Base-by-base conservation (phyloP, 805 yeast genomes). In the Hanseniaspora valbyensis region DNA sequence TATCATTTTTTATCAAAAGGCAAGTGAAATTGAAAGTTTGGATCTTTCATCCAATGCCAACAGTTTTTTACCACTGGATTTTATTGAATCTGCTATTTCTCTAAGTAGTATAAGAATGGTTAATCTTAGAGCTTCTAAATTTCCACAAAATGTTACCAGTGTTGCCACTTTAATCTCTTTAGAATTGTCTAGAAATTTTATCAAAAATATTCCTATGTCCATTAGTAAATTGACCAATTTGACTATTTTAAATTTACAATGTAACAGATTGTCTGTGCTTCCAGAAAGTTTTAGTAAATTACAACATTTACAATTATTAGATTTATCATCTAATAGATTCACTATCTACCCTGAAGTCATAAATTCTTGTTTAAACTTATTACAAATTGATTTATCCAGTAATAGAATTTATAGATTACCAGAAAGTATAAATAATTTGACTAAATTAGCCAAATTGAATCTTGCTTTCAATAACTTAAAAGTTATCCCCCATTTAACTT, bases 1-100 rank as follows among this genome's bases (percentile, higher is more conserved):
- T 0, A 82, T 86, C 49, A 73, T 83, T 26, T 76, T 89, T 55
- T 87, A 82, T 61, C 83, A 78, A 57, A 84, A 78, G 53, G 84
- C 95, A 0, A 75, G 81, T 51, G 90, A 85, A 54, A 86, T 89
- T 52, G 83, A 83, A 57, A 73, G 80, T 54, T 70, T 89, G 54
- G 90, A 89, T 63, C 86, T 87, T 8, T 83, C 94, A 2, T 78
- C 82, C 55, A 89, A 89, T 61, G 95, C 95, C 3, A 83, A 94
- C 16, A 81, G 90, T 49, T 77, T 80, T 53, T 69, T 89, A 30
- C 95, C 96, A 0, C 67, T 78, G 50, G 95, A 88, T 60, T 89
- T 89, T 61, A 79, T 89, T 58, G 95, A 87, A 61, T 66, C 82
- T 22, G 85, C 95, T 56, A 74, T 78, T 37, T 84, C 84, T 59